Base-by-base conservation (phyloP, 73 alveolate genomes). In the Effrenium voratum region DNA sequence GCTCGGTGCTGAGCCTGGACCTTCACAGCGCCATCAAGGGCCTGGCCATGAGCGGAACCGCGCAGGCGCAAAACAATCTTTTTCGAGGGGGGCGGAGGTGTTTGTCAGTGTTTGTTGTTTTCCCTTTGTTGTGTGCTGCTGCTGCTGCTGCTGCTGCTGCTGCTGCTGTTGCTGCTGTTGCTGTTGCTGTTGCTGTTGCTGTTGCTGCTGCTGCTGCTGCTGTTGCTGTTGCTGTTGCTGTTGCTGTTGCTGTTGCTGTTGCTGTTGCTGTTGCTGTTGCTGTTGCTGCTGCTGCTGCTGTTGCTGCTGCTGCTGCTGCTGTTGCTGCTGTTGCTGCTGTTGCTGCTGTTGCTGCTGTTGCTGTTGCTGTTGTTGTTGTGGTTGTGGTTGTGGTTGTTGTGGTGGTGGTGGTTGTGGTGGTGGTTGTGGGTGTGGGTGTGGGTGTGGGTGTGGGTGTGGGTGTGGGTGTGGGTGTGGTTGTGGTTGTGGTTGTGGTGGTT, bases 141-240 rank as follows among this genome's bases (percentile, higher is more conserved):
- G 80, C 26, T 68, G 80, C 41, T 2, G 36, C 19, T 68, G 36
- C 19, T 2, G 36, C 19, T n/a, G 36, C 19, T 2, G 36, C 19
- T n/a, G 36, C 19, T 32, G 80, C 22, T 66, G 80, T 66, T 32
- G 80, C 41, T 66, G 80, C 22, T 32, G 80, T 30, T 66, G 80
- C 22, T 32, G 43, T 66, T 66, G 80, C 22, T 32, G 80, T 66
- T 66, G 80, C 22, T 32, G 80, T 66, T 66, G 80, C 41, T 32
- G n/a, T 13, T 66, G n/a, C 15, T n/a, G n/a, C 15, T 30, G n/a
- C 15, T n/a, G n/a, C 15, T 30, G n/a, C 15, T 32, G 80, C 22
- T 66, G 80, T 66, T 32, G 80, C 41, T 66, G 80, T 66, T 32
- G 80, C 41, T 66, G 80, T 66, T 32, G 80, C 41, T 66, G 80